phyloP scores from a whole-genome alignment of 352 stramenopile genomes.

The Globisporangium megalacanthum region DNA sequence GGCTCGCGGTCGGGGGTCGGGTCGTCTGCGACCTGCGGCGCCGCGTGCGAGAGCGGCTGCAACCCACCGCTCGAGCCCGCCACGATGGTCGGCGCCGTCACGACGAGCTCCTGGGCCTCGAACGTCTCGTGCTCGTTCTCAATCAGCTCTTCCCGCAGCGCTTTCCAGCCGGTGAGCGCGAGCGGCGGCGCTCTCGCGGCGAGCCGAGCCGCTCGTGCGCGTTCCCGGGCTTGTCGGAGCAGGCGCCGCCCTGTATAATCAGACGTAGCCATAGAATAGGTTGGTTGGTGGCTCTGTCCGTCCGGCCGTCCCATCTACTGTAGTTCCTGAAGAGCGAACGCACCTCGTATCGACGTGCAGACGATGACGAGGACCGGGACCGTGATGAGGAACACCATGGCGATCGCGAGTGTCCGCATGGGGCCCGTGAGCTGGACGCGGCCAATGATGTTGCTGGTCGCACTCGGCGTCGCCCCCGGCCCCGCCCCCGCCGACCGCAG shows the following conservation, averaged over 20 bases:
- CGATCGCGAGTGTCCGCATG: conserved; percentile 7
- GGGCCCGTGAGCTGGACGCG: conserved; percentile 1
- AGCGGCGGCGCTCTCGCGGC: not conserved
- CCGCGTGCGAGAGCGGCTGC: too few relatives aligned
- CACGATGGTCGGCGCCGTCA: too few relatives aligned
- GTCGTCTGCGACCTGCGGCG: too few relatives aligned
- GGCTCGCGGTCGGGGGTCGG: too few relatives aligned
- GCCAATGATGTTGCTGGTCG: not conserved
- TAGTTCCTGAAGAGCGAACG: not conserved
- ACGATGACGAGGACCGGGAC: conserved; percentile 10
- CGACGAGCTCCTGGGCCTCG: too few relatives aligned
- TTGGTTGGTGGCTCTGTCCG: not conserved
- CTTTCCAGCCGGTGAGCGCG: conserved; percentile 15
- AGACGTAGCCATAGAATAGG: not conserved
- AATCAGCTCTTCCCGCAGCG: conserved; percentile 20
- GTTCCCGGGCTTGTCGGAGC: not conserved
- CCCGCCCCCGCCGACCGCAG: conserved; percentile 10
- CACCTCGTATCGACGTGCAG: conserved; percentile 4
- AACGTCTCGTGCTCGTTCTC: conserved; percentile 9
- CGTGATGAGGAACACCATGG: conserved; percentile 8
- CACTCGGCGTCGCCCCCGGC: conserved; percentile 11
- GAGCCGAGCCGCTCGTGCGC: not conserved
- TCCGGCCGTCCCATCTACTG: not conserved
- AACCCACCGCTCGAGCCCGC: too few relatives aligned
- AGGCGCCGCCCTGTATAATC: not conserved